These are phyloP conservation scores for Sclerospora graminicola DNA, from an alignment of 352 stramenopile genomes.

Conservation along the genomic window DNA sequence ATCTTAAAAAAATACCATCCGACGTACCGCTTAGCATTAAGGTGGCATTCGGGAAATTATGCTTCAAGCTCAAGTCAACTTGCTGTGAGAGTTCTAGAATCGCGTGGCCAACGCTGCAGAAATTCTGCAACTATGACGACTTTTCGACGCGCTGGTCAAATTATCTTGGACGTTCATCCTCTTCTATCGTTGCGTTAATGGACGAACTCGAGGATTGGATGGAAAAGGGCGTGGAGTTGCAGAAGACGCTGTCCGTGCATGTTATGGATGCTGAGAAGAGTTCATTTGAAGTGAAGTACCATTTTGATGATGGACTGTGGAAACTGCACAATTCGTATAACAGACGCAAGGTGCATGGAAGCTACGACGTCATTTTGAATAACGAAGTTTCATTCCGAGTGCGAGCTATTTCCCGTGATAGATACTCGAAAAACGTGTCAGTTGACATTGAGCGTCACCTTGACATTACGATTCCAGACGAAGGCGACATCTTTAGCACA, in stretches of 20 bases:
- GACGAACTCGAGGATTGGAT: slow-evolving; percentile 21
- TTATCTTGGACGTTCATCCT: slow-evolving; percentile 12
- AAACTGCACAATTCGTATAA: slow-evolving; percentile 9
- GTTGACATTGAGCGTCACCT: slow-evolving; percentile 17
- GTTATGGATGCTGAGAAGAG: slow-evolving; percentile 4
- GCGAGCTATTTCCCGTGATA: slow-evolving; percentile 15
- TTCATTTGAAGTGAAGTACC: slow-evolving; percentile 31
- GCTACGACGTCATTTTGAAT: slow-evolving; percentile 26
- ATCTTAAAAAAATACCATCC: slow-evolving; percentile 10
- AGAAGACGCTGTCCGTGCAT: slow-evolving; percentile 21
- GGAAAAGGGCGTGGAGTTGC: slow-evolving; percentile 8
- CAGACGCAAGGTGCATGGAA: slow-evolving; percentile 8
- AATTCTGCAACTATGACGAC: slow-evolving; percentile 12
- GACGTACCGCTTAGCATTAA: slow-evolving; percentile 8
- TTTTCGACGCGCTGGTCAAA: slow-evolving; percentile 33
- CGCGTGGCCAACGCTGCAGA: slow-evolving; percentile 23
- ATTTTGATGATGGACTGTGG: slow-evolving; percentile 25
- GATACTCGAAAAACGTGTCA: slow-evolving; percentile 1
- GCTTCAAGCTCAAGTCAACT: slow-evolving; percentile 20
- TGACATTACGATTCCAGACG: too few species aligned
- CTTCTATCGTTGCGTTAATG: slow-evolving; percentile 14
- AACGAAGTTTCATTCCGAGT: slow-evolving; percentile 24
- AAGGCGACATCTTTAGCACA: too few species aligned
- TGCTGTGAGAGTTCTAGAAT: slow-evolving; percentile 12
- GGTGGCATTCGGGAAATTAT: slow-evolving; percentile 23